phyloP scores from a whole-genome alignment of 345 rosid species.

The Fremontodendron californicum region DNA sequence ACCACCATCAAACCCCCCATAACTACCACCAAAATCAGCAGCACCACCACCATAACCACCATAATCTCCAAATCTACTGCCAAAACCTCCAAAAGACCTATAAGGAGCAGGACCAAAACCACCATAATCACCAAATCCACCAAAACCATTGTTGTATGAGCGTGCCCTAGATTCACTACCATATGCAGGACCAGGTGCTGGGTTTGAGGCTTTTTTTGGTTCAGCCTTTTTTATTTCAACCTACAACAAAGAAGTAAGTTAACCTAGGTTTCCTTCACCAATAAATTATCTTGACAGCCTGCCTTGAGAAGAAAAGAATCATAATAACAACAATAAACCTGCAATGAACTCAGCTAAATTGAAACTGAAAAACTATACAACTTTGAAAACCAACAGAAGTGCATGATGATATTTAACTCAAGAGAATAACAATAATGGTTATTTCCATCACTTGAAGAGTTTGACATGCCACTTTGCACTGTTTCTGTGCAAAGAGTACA shows the following conservation, averaged over 20 bases:
- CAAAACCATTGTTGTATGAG: slow-evolving; percentile 21
- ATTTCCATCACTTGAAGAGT: neutral
- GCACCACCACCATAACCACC: slow-evolving; percentile 21
- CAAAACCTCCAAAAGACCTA: slow-evolving; percentile 20
- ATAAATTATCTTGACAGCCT: slow-evolving; percentile 15
- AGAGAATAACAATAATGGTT: neutral
- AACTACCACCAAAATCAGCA: slow-evolving; percentile 19
- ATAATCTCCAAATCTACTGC: slow-evolving; percentile 23
- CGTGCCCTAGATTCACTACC: slow-evolving; percentile 31
- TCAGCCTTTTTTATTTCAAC: slow-evolving; percentile 31
- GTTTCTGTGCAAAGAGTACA: neutral
- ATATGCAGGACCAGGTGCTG: slow-evolving; percentile 26
- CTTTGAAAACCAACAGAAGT: neutral
- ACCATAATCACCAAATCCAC: slow-evolving; percentile 15
- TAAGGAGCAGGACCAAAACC: slow-evolving; percentile 25
- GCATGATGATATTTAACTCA: neutral
- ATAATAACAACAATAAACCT: neutral
- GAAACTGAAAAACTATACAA: neutral
- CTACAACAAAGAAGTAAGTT: slow-evolving; percentile 29
- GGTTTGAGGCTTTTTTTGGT: too few species aligned
- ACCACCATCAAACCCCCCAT: slow-evolving; percentile 18
- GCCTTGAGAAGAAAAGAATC: neutral
- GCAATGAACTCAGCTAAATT: neutral
- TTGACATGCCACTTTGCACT: neutral
- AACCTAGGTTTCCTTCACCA: slow-evolving; percentile 21